Percentiles rank a stretch among this genome's conserved stretches.
These are phyloP conservation scores for Diplodia corticola DNA, from an alignment of 2,329 filamentous ascomycete genomes.

Conservation along the genomic window DNA sequence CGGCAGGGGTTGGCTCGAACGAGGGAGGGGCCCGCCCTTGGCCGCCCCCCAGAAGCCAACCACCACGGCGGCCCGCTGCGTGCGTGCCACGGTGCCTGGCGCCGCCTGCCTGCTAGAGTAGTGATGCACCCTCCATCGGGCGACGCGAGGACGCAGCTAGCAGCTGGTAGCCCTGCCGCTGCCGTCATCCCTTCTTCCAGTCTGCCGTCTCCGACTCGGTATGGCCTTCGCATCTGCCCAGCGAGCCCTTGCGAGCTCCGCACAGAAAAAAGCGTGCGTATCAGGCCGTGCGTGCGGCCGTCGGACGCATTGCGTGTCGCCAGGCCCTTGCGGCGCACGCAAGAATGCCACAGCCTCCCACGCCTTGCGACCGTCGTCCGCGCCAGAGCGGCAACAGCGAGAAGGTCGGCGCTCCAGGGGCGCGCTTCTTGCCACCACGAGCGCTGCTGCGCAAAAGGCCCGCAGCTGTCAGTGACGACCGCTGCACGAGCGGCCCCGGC, in stretches of 20 bases:
- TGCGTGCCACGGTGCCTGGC: constrained; percentile 14
- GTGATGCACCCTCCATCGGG: neutral
- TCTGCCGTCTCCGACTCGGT: constrained; percentile 4
- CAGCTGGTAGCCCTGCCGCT: too few relatives aligned
- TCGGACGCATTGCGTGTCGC: constrained; percentile 21
- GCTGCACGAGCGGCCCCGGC: constrained; percentile 7
- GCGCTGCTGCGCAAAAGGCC: neutral
- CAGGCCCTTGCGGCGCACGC: constrained; percentile 16
- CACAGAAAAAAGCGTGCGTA: constrained; percentile 11
- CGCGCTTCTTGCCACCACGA: constrained; percentile 1
- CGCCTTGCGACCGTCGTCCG: neutral
- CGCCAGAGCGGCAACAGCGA: neutral
- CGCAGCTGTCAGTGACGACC: neutral
- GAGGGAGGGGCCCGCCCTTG: constrained; percentile 1
- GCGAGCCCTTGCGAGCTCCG: constrained; percentile 1
- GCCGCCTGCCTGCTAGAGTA: constrained; percentile 2
- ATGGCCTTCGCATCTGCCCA: neutral
- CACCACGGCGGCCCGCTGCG: constrained; percentile 12
- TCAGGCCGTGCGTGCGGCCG: constrained; percentile 6
- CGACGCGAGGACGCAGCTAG: neutral
- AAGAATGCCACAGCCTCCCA: constrained; percentile 4
- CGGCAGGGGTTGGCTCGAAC: constrained; percentile 1
- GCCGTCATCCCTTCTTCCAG: neutral
- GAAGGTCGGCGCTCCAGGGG: neutral
- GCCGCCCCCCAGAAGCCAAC: neutral